Evolutionary conservation across 2,329 filamentous ascomycete genomes (phyloP), one percentile per base, ranked within the genome.

Genomic region (Emergomyces pasteurianus): DNA sequence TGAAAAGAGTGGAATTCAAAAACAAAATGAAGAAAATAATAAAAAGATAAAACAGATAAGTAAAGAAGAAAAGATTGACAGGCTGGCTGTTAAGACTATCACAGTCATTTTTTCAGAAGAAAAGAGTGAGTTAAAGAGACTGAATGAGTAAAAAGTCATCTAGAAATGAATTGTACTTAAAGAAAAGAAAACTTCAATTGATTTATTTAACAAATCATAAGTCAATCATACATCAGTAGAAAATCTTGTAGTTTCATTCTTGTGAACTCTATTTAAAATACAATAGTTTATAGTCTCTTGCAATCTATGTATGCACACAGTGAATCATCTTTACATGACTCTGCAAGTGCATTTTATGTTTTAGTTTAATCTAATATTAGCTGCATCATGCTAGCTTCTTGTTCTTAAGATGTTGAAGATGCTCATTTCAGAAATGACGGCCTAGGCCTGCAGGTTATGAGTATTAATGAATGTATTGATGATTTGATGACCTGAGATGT

Each of bases 271-370:
- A n/a, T n/a, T n/a, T n/a, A n/a, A n/a, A n/a, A n/a, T n/a, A n/a
- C n/a, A n/a, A n/a, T n/a, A n/a, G n/a, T n/a, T n/a, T n/a, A n/a
- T n/a, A n/a, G n/a, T n/a, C n/a, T n/a, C n/a, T n/a, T 8, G 36
- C 7, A 18, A 21, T 14, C 53, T 55, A 55, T 38, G 53, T 55
- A 28, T 14, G n/a, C 36, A 21, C n/a, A 16, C 36, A 10, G 36
- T 57, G 34, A n/a, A 43, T 36, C n/a, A 57, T 57, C 26, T 43
- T 57, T 8, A 9, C 54, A 57, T 57, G 54, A 21, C 18, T 57
- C 54, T 57, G 36, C 54, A 57, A 9, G n/a, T 57, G 14, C 54
- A 42, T 42, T 21, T 42, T 57, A 21, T 57, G 54, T 57, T 57
- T 36, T 36, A 43, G 54, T 57, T 57, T 57, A 36, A 57, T 57